Conservation (phyloP, 1,284 basidiomycete genomes). For the Wolfiporia cocos region DNA sequence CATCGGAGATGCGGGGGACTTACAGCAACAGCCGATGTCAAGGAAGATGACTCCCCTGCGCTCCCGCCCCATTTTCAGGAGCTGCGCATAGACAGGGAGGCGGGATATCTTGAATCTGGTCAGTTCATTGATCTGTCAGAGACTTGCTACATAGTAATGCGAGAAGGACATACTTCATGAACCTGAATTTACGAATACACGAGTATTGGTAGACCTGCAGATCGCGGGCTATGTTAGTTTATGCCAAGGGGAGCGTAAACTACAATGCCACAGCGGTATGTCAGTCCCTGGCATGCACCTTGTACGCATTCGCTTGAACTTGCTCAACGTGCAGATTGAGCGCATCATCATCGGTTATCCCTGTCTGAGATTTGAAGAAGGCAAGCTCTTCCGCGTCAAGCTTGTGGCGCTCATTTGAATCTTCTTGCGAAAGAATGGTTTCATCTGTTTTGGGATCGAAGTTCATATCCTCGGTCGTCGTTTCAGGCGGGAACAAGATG, state of each 20-base stretch:
- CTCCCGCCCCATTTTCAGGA: conserved; percentile 29
- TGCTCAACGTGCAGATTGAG: conserved; percentile 12
- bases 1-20: conserved; percentile 12
- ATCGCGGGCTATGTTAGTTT: neutral
- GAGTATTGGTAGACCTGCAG: neutral
- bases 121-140: no score
- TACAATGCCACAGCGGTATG: neutral
- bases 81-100: conserved; percentile 15
- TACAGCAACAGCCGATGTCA: conserved; percentile 41
- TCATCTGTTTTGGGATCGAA: no score
- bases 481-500: no score
- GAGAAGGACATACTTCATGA: conserved; percentile 8
- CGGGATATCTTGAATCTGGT: conserved; percentile 13
- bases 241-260: no score
- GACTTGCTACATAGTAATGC: neutral
- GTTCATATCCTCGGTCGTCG: no score
- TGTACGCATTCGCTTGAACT: conserved; percentile 12
- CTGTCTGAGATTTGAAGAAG: conserved; percentile 14
- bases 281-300: conserved; percentile 5
- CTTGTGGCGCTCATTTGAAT: conserved; percentile 6
- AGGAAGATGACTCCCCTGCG: conserved; percentile 34
- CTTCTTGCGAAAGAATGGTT: no score
- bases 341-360: conserved; percentile 11
- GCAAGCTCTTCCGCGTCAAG: conserved; percentile 11
- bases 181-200: neutral